These are phyloP conservation scores for Lodderomyces theae DNA, from an alignment of 1,139 yeast species.

Conservation along the genomic window DNA sequence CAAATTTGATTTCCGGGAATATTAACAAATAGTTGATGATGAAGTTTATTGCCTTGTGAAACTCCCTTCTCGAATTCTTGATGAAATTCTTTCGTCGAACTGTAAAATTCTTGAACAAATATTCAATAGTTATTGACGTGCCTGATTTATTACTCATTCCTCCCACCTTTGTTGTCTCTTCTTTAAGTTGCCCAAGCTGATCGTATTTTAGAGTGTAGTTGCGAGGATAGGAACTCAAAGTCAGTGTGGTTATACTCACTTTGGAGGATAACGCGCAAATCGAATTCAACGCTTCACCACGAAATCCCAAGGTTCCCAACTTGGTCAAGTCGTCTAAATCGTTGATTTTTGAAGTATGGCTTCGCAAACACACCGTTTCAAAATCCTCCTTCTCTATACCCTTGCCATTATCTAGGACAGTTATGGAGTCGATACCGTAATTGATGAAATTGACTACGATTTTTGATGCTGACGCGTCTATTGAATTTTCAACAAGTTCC, in stretches of 20 bases:
- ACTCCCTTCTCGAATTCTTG: slow-evolving; percentile 70
- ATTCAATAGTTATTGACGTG: slow-evolving; percentile 50
- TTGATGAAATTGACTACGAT: slow-evolving; percentile 67
- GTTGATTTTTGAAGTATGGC: slow-evolving; percentile 75
- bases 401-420: slow-evolving; percentile 69
- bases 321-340: slow-evolving; percentile 54
- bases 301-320: slow-evolving; percentile 66
- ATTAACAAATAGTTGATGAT: slow-evolving; percentile 72
- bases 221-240: slow-evolving; percentile 48
- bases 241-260: slow-evolving; percentile 55
- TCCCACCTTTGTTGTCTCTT: slow-evolving; percentile 37
- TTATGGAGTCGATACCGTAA: slow-evolving; percentile 73
- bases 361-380: slow-evolving; percentile 60
- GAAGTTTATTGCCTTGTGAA: slow-evolving; percentile 57
- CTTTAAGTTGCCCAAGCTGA: slow-evolving; percentile 47
- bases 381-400: slow-evolving; percentile 68
- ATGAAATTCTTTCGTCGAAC: slow-evolving; percentile 71
- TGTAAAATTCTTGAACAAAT: slow-evolving; percentile 64
- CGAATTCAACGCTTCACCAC: slow-evolving; percentile 85
- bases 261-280: slow-evolving; percentile 58
- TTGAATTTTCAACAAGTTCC: slow-evolving; percentile 81
- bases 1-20: slow-evolving; percentile 53
- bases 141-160: slow-evolving; percentile 49
- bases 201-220: slow-evolving; percentile 56
- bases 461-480: slow-evolving; percentile 71